These are phyloP conservation scores for Aspergillus tamarii DNA, from an alignment of 2,329 filamentous ascomycete genomes.

Conservation along the genomic window DNA sequence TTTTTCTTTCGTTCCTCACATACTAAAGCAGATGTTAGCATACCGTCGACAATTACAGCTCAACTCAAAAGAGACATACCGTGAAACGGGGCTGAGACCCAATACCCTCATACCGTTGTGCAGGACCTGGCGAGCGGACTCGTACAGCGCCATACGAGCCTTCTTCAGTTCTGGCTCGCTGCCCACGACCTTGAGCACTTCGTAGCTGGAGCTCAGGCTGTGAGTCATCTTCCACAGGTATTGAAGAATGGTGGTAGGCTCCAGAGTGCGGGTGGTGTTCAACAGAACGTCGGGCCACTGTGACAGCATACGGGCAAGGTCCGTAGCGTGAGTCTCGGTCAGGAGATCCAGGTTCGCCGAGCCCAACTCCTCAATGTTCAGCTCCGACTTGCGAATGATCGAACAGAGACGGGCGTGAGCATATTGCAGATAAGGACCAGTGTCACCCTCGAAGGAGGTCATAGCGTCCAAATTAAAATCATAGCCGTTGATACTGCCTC, in stretches of 20 bases:
- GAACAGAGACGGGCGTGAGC: constrained; percentile 63
- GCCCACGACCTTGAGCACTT: constrained; percentile 64
- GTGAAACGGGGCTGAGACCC: constrained; percentile 67
- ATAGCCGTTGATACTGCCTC: constrained; percentile 62
- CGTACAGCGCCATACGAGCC: constrained; percentile 65
- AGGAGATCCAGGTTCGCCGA: constrained; percentile 63
- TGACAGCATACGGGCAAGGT: constrained; percentile 63
- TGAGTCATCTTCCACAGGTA: constrained; percentile 71
- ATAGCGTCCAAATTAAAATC: constrained; percentile 68
- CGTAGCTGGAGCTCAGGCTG: constrained; percentile 63
- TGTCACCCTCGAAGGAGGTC: constrained; percentile 69
- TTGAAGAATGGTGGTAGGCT: constrained; percentile 66
- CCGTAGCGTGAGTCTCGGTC: constrained; percentile 63
- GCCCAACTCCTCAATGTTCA: constrained; percentile 51
- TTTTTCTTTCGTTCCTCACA: constrained; percentile 26
- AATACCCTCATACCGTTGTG: constrained; percentile 68
- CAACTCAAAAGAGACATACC: constrained; percentile 38
- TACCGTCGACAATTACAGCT: background rate
- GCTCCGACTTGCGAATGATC: constrained; percentile 60
- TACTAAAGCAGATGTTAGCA: constrained; percentile 27
- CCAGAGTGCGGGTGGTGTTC: constrained; percentile 67
- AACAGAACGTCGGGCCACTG: constrained; percentile 68
- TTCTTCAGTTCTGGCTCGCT: constrained; percentile 61
- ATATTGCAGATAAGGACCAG: constrained; percentile 68
- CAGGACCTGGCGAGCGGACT: constrained; percentile 64